phyloP scores from a whole-genome alignment of 192 early-diverging fungal genomes.

The Thamnidium elegans region DNA sequence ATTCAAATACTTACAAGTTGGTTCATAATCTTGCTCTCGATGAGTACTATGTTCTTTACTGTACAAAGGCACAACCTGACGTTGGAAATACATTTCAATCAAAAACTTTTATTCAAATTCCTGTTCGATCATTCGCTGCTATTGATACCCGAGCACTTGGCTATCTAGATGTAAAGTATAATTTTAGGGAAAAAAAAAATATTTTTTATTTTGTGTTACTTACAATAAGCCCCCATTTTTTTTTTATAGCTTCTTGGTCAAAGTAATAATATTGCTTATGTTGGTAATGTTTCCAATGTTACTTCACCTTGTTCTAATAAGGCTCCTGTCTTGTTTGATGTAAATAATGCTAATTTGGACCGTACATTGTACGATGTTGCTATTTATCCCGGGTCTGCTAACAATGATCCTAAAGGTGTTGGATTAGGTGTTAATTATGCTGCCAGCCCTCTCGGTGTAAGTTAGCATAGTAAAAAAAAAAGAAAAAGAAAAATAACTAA shows the following conservation, averaged over 20 bases:
- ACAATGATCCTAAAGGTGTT: conserved; percentile 25
- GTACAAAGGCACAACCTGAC: conserved; percentile 17
- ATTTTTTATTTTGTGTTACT: not conserved
- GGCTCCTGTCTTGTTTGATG: not conserved
- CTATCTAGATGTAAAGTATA: conserved; percentile 43
- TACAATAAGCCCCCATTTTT: not conserved
- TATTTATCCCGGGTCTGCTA: conserved; percentile 16
- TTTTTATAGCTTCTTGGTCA: conserved; percentile 32
- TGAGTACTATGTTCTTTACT: conserved; percentile 45
- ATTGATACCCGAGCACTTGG: conserved; percentile 35
- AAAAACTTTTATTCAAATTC: conserved; percentile 35
- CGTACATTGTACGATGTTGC: conserved; percentile 20
- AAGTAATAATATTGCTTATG: conserved; percentile 23
- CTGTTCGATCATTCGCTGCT: conserved; percentile 30
- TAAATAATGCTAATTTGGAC: conserved; percentile 6
- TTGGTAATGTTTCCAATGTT: conserved; percentile 30
- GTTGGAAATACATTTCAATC: conserved; percentile 3
- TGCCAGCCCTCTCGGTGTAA: conserved; percentile 21
- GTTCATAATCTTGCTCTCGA: conserved; percentile 28
- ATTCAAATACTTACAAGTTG: conserved; percentile 31
- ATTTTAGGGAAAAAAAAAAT: not conserved
- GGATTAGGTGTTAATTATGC: conserved; percentile 22
- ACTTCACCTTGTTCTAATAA: conserved; percentile 38
- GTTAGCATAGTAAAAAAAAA: conserved; percentile 1
- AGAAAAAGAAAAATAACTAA: not conserved